Conservation (phyloP, 1,284 basidiomycete species). For the Ganoderma meredithae region DNA sequence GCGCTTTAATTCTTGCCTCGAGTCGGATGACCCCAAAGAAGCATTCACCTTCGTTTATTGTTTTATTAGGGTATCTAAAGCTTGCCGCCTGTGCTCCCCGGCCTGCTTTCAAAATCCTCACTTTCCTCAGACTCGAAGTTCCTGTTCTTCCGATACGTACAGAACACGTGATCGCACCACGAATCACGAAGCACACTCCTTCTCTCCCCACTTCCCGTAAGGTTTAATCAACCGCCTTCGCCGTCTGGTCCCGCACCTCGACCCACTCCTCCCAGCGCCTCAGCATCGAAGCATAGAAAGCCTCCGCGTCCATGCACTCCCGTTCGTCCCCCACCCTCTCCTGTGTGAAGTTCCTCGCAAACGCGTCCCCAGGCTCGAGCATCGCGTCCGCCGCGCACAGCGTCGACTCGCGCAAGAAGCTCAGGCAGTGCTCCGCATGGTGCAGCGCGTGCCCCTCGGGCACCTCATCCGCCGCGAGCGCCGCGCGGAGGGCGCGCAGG, state of each 20-base stretch:
- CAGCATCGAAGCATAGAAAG: constrained; percentile 18
- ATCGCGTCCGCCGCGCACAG: constrained; percentile 47
- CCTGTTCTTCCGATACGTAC: background rate
- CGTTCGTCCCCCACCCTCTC: constrained; percentile 14
- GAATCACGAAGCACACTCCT: background rate
- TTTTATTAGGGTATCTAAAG: background rate
- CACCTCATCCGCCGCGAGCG: constrained; percentile 9
- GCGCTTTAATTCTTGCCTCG: background rate
- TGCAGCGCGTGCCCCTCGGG: constrained; percentile 6
- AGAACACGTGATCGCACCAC: background rate
- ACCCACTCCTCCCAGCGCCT: constrained; percentile 14
- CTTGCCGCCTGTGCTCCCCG: background rate
- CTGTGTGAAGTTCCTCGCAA: constrained; percentile 28
- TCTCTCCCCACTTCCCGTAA: background rate
- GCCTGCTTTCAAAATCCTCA: background rate
- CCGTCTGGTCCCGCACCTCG: background rate
- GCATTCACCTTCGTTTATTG: background rate
- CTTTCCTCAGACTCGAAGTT: background rate
- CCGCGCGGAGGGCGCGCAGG: constrained; percentile 38
- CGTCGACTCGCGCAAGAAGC: constrained; percentile 40
- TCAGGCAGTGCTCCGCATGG: constrained; percentile 33
- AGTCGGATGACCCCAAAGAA: background rate
- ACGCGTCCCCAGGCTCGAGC: constrained; percentile 42
- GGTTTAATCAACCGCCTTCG: background rate
- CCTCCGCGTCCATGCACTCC: constrained; percentile 15